Conservation (phyloP, 2,329 filamentous ascomycete genomes). For the Pseudogymnoascus sp. region DNA sequence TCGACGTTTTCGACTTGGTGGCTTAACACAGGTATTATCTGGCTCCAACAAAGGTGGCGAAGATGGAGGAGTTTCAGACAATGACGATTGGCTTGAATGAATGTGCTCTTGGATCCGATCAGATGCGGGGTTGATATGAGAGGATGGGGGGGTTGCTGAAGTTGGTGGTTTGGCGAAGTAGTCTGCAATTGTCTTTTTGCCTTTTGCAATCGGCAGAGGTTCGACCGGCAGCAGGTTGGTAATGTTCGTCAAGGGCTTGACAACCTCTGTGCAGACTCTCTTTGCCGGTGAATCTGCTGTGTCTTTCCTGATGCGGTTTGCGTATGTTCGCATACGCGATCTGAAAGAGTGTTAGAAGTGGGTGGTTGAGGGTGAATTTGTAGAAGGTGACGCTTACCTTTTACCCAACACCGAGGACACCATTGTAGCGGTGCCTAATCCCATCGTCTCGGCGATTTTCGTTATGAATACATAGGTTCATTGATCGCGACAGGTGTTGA, state of each 20-base stretch:
- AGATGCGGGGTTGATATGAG: not conserved
- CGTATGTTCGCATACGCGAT: constrained; percentile 2
- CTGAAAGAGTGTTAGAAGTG: constrained; percentile 1
- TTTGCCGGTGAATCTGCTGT: not conserved
- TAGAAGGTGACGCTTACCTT: not conserved
- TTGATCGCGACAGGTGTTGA: not conserved
- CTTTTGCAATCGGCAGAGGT: not conserved
- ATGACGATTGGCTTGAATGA: not conserved
- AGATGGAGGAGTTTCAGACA: not conserved
- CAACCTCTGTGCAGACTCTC: not conserved
- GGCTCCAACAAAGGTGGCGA: not conserved
- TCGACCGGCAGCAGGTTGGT: not conserved
- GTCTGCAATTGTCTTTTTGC: not conserved
- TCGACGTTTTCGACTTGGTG: not conserved
- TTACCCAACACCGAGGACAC: not conserved
- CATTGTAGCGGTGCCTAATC: not conserved
- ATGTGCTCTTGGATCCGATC: not conserved
- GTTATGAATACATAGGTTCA: not conserved
- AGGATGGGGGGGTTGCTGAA: not conserved
- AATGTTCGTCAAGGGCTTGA: not conserved
- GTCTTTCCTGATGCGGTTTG: not conserved
- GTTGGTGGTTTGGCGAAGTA: not conserved
- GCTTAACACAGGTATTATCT: not conserved
- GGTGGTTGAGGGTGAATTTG: not conserved
- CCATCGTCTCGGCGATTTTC: constrained; percentile 1